A percentile compares a stretch with the other conserved stretches of the same genome.
Conservation (phyloP, 371 early-diverging fungal genomes). For the Entomophthora muscae region DNA sequence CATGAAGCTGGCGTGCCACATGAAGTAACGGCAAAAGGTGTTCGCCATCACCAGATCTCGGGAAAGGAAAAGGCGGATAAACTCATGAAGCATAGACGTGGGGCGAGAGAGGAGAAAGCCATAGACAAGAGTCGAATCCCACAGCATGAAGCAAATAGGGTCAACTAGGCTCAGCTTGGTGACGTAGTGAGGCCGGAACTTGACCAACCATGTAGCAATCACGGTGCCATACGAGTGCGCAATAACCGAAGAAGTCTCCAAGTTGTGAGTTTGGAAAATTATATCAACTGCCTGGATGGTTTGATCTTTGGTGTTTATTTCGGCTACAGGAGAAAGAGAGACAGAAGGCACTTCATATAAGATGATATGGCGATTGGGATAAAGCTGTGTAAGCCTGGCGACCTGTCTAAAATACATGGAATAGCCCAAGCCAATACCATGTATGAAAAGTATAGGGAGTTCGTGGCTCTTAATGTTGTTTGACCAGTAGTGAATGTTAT, state of each 20-base stretch:
- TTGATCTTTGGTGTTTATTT: background rate
- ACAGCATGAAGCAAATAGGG: background rate
- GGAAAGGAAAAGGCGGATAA: background rate
- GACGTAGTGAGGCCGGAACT: background rate
- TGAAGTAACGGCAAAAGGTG: background rate
- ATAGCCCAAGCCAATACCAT: background rate
- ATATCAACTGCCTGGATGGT: background rate
- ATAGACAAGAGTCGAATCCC: background rate
- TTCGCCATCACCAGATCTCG: conserved; percentile 1
- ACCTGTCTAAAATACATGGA: background rate
- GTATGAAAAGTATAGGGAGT: background rate
- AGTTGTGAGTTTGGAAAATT: background rate
- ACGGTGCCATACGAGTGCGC: background rate
- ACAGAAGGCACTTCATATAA: background rate
- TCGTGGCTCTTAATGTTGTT: too few species aligned
- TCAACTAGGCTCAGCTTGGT: background rate
- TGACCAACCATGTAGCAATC: background rate
- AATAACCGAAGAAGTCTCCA: background rate
- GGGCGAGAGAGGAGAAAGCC: background rate
- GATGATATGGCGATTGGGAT: background rate
- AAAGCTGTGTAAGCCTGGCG: background rate
- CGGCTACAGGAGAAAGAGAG: background rate
- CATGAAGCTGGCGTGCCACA: background rate
- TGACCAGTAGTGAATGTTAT: too few species aligned
- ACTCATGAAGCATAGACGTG: background rate